Conservation (phyloP, 2,329 filamentous ascomycete genomes). For the Hansfordia pulvinata region DNA sequence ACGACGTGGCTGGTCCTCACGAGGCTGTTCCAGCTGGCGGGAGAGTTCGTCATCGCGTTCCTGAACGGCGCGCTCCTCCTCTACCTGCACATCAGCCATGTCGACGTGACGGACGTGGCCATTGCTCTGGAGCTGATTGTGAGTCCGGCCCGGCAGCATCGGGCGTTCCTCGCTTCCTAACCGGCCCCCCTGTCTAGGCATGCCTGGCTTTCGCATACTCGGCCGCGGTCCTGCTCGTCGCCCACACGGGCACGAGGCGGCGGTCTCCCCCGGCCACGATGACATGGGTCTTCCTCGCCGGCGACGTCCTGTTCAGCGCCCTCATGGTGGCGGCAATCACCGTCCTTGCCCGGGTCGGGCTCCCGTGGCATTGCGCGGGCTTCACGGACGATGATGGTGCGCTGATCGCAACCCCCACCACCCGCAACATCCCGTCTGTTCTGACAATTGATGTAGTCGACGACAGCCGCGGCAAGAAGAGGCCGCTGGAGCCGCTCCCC, state of each 20-base stretch:
- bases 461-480: constrained; percentile 4
- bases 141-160: too few relatives aligned
- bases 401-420: not conserved
- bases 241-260: constrained; percentile 14
- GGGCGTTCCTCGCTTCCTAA: too few relatives aligned
- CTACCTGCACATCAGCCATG: too few relatives aligned
- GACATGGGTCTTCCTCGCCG: constrained; percentile 14
- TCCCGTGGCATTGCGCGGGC: constrained; percentile 20
- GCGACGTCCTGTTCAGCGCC: constrained; percentile 17
- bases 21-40: too few relatives aligned
- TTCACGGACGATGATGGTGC: constrained; percentile 12
- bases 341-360: constrained; percentile 17
- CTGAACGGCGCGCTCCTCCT: too few relatives aligned
- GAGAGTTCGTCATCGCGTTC: too few relatives aligned
- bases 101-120: too few relatives aligned
- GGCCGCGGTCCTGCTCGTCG: constrained; percentile 15
- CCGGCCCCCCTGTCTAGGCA: constrained; percentile 8
- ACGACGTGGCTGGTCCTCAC: too few relatives aligned
- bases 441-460: constrained; percentile 3
- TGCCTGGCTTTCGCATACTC: constrained; percentile 17
- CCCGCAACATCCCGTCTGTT: constrained; percentile 1
- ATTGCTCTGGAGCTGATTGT: too few relatives aligned
- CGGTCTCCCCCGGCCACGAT: constrained; percentile 9
- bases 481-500: too few relatives aligned
- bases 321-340: constrained; percentile 18